These are phyloP conservation scores for Ganoderma leucocontextum DNA, from an alignment of 1,284 basidiomycete species.

Conservation along the genomic window DNA sequence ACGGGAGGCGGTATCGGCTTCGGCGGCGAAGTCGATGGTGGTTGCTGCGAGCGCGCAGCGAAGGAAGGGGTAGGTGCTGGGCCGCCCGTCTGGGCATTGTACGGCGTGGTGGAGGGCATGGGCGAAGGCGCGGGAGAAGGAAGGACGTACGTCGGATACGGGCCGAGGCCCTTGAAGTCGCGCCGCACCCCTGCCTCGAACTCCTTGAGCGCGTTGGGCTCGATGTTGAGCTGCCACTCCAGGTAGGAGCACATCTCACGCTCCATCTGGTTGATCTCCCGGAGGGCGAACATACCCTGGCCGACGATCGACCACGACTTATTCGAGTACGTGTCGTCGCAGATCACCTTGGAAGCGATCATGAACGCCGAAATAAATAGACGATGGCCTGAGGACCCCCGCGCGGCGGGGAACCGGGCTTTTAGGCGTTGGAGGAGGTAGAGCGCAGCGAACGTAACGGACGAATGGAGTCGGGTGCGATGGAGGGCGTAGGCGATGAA, in stretches of 20 bases:
- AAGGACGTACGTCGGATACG: constrained; percentile 67
- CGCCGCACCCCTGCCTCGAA: constrained; percentile 71
- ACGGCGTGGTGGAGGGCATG: constrained; percentile 54
- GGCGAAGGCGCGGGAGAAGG: constrained; percentile 62
- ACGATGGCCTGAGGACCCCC: constrained; percentile 91
- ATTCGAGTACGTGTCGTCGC: constrained; percentile 97
- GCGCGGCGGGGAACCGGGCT: constrained; percentile 89
- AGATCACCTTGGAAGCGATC: constrained; percentile 92
- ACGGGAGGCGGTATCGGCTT: constrained; percentile 30
- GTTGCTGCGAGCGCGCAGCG: constrained; percentile 15
- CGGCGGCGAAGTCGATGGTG: constrained; percentile 31
- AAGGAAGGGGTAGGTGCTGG: constrained; percentile 47
- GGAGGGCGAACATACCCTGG: constrained; percentile 88
- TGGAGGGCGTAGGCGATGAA: constrained; percentile 93
- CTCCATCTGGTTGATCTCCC: constrained; percentile 97
- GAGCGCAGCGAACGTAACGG: constrained; percentile 88
- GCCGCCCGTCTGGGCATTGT: constrained; percentile 10
- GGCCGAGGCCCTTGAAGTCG: constrained; percentile 65
- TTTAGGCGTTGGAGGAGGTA: constrained; percentile 89
- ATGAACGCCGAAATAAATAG: constrained; percentile 94
- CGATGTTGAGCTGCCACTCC: constrained; percentile 90
- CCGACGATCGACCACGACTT: constrained; percentile 96
- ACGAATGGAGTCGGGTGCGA: constrained; percentile 82
- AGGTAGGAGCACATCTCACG: constrained; percentile 93
- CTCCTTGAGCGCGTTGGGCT: constrained; percentile 66